Evolutionary conservation across 805 yeast species (phyloP).

Genomic region (Starmerella tilneyi): DNA sequence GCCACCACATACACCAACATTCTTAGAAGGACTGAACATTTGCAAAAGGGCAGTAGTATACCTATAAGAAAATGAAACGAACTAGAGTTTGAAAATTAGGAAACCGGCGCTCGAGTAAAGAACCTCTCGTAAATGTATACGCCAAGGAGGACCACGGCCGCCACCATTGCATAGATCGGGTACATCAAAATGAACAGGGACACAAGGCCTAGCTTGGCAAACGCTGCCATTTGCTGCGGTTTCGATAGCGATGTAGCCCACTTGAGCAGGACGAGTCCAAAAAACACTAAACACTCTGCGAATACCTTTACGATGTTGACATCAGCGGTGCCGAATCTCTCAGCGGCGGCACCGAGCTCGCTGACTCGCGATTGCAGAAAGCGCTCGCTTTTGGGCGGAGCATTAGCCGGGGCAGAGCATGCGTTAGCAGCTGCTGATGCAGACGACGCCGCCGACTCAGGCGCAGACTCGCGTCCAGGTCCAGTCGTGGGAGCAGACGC

Average conservation of each 20-base stretch:
- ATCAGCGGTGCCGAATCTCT: constrained; percentile 7
- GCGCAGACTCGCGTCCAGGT: too few relatives aligned
- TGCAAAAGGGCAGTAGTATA: too few relatives aligned
- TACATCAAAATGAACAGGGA: constrained; percentile 14
- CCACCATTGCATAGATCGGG: constrained; percentile 14
- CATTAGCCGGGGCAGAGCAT: too few relatives aligned
- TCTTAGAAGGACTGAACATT: too few relatives aligned
- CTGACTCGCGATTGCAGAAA: neutral
- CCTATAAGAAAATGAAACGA: too few relatives aligned
- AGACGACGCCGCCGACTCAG: too few relatives aligned
- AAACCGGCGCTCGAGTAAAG: neutral
- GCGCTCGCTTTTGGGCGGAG: neutral
- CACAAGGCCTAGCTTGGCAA: constrained; percentile 14
- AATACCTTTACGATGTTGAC: constrained; percentile 11
- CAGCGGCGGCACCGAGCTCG: constrained; percentile 10
- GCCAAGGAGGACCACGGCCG: neutral
- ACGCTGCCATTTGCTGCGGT: constrained; percentile 6
- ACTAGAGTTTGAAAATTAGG: too few relatives aligned
- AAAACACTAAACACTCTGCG: constrained; percentile 20
- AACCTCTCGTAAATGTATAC: constrained; percentile 10
- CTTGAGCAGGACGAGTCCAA: constrained; percentile 15
- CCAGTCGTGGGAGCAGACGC: too few relatives aligned
- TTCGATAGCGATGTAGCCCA: constrained; percentile 14
- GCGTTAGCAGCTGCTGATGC: too few relatives aligned
- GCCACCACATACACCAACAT: neutral